A percentile compares a stretch with the other conserved stretches of the same genome.
Conservation (phyloP, 2,329 filamentous ascomycete species). For the Camptophora hylomeconis region DNA sequence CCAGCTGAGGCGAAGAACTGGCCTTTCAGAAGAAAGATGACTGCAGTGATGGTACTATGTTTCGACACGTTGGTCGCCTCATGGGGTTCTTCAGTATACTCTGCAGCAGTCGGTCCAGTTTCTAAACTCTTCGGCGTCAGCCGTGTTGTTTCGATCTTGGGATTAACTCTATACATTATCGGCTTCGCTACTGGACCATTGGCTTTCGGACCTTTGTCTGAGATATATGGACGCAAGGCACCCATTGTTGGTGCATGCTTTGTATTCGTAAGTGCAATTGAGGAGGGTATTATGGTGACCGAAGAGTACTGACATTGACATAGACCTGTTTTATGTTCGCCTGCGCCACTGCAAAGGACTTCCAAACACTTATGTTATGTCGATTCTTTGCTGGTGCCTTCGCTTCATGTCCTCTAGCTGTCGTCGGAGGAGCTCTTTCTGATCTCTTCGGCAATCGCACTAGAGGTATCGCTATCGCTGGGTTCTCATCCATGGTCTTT, state of each 20-base stretch:
- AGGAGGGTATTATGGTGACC: constrained; percentile 21
- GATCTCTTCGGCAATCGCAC: constrained; percentile 50
- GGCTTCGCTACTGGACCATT: constrained; percentile 49
- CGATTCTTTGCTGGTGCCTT: constrained; percentile 42
- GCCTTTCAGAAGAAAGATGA: neutral
- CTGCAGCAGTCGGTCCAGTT: constrained; percentile 43
- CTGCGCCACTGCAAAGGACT: constrained; percentile 49
- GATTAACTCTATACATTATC: constrained; percentile 37
- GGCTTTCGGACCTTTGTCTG: constrained; percentile 26
- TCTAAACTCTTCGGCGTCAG: constrained; percentile 35
- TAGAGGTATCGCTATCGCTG: constrained; percentile 54
- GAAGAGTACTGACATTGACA: constrained; percentile 34
- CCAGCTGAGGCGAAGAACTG: neutral
- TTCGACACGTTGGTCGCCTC: constrained; percentile 49
- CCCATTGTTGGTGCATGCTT: constrained; percentile 50
- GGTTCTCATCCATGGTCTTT: constrained; percentile 38
- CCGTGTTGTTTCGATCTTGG: constrained; percentile 32
- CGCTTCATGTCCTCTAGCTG: constrained; percentile 48
- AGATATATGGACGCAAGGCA: constrained; percentile 21
- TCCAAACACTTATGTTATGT: constrained; percentile 53
- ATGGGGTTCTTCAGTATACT: constrained; percentile 42
- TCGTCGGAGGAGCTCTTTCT: constrained; percentile 54
- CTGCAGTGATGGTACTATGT: no score
- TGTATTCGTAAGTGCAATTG: constrained; percentile 30
- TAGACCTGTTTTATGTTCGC: constrained; percentile 52